Conservation (phyloP, 2,329 filamentous ascomycete species). For the Alternaria sp. region DNA sequence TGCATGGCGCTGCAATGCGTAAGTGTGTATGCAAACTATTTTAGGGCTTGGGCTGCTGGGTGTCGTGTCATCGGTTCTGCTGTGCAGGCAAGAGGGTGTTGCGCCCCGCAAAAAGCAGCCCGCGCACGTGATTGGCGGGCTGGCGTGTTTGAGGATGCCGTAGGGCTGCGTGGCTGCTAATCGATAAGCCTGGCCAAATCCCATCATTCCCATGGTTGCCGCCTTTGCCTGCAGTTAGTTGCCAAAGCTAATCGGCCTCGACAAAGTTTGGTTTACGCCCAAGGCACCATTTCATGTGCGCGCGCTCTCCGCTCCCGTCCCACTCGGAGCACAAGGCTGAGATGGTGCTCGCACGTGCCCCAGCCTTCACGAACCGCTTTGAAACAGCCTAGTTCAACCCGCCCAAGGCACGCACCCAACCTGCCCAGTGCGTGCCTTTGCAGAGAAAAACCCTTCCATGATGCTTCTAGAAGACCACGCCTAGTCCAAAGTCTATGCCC, state of each 20-base stretch:
- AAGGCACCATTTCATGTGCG: neutral
- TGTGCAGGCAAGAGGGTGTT: slow-evolving; percentile 16
- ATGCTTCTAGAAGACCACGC: slow-evolving; percentile 21
- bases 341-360: slow-evolving; percentile 3
- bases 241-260: neutral
- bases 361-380: slow-evolving; percentile 12
- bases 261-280: too few species aligned
- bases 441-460: slow-evolving; percentile 9
- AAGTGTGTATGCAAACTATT: slow-evolving; percentile 9
- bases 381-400: slow-evolving; percentile 20
- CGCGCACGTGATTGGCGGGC: neutral
- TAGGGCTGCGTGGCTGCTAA: neutral
- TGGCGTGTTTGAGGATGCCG: neutral
- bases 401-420: slow-evolving; percentile 6
- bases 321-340: slow-evolving; percentile 5
- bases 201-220: neutral
- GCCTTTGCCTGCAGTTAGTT: neutral
- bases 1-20: slow-evolving; percentile 1
- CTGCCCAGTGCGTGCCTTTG: neutral
- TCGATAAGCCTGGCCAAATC: neutral
- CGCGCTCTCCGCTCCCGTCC: slow-evolving; percentile 3
- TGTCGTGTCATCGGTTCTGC: slow-evolving; percentile 15
- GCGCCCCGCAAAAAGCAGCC: slow-evolving; percentile 21
- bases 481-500: neutral
- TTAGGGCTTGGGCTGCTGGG: slow-evolving; percentile 2